Evolutionary conservation across 495 filamentous ascomycete species (phyloP), one percentile per base, ranked within the genome.

Genomic region (Sphaerosporella brunnea): DNA sequence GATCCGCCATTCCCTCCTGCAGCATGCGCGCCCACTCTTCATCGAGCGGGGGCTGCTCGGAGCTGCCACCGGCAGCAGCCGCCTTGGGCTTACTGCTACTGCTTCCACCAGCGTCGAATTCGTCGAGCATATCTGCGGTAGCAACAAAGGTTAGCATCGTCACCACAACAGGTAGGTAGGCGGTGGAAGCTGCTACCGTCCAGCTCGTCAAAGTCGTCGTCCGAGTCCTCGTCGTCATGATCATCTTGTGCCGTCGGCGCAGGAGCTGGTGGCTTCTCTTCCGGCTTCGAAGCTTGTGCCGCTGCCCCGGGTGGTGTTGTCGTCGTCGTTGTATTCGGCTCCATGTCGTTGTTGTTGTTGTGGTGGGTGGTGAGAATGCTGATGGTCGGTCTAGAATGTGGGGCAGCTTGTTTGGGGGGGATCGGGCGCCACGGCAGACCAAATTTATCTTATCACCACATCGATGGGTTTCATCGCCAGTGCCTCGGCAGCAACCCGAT

Each of bases 91-190:
- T 69, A 23, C 70, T 64, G 50, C 71, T 64, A n/a, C n/a, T n/a
- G n/a, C n/a, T n/a, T n/a, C n/a, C n/a, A 50, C 66, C 57, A 2
- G 73, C 67, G 13, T 77, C 69, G 65, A 97, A 97, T 55, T 94
- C 79, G 52, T 96, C 85, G 24, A 97, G 79, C 62, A 95, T 76
- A 40, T 95, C 85, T 93, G 26, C n/a, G n/a, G n/a, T n/a, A n/a
- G n/a, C n/a, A n/a, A n/a, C n/a, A n/a, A n/a, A n/a, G n/a, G n/a
- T n/a, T n/a, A n/a, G n/a, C n/a, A n/a, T n/a, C n/a, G n/a, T n/a
- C n/a, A n/a, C n/a, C n/a, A n/a, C n/a, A n/a, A n/a, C n/a, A n/a
- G n/a, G n/a, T n/a, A n/a, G n/a, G n/a, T n/a, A n/a, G n/a, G n/a
- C n/a, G n/a, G n/a, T n/a, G n/a, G n/a, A n/a, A n/a, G n/a, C n/a